A percentile compares a stretch with the other conserved stretches of the same genome.
These are phyloP conservation scores for Gautieria morchelliformis DNA, from an alignment of 768 basidiomycete genomes.

Conservation along the genomic window DNA sequence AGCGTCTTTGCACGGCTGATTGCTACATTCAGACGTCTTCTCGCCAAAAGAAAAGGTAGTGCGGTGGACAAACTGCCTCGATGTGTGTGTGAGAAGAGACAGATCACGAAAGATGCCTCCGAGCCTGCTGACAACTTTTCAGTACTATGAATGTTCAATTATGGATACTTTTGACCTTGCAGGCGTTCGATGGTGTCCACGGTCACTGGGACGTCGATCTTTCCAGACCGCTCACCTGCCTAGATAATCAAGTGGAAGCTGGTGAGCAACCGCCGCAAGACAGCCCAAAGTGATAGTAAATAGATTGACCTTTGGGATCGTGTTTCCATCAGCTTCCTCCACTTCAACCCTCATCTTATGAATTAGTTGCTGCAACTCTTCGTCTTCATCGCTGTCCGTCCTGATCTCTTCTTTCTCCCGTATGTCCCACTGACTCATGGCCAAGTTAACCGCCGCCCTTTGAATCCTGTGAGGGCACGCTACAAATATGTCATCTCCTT, in stretches of 20 bases:
- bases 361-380: neutral
- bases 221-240: neutral
- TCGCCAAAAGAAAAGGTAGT: slow-evolving; percentile 36
- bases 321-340: neutral
- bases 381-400: slow-evolving; percentile 6
- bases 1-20: slow-evolving; percentile 44
- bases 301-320: neutral
- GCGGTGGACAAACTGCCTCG: slow-evolving; percentile 22
- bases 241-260: neutral
- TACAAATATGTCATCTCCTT: slow-evolving; percentile 34
- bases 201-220: slow-evolving; percentile 22
- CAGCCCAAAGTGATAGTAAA: too few species aligned
- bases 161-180: slow-evolving; percentile 25
- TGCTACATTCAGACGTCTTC: slow-evolving; percentile 41
- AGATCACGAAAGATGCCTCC: slow-evolving; percentile 45
- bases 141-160: neutral
- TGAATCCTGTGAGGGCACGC: slow-evolving; percentile 43
- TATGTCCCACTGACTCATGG: slow-evolving; percentile 15
- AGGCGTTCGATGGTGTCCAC: slow-evolving; percentile 43
- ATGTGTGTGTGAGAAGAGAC: slow-evolving; percentile 38
- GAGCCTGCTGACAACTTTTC: slow-evolving; percentile 27
- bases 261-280: too few species aligned
- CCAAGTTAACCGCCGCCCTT: slow-evolving; percentile 38
- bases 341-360: neutral
- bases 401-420: slow-evolving; percentile 9